Evolutionary conservation across 768 basidiomycete genomes (phyloP).

Genomic region (Leccinum arenicola): DNA sequence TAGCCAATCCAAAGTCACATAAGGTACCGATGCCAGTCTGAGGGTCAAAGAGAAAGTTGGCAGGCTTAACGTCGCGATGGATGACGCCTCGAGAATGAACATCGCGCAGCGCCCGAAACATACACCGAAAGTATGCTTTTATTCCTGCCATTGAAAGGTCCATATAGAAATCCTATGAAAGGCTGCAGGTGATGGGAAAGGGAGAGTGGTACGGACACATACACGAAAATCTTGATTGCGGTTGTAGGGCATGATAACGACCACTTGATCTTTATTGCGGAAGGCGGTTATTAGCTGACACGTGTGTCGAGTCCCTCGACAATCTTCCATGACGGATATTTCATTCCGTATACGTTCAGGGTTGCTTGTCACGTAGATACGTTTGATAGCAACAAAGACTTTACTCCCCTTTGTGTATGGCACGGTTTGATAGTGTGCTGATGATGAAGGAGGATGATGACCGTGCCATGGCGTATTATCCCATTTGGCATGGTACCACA

Average conservation of each 20-base stretch:
- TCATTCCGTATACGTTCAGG: conserved; percentile 93
- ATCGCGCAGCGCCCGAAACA: conserved; percentile 87
- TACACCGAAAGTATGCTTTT: conserved; percentile 83
- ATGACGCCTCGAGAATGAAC: conserved; percentile 85
- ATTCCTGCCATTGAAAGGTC: conserved; percentile 71
- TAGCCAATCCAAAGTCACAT: conserved; percentile 95
- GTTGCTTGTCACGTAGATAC: conserved; percentile 95
- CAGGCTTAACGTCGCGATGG: conserved; percentile 97
- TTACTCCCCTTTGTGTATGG: conserved; percentile 42
- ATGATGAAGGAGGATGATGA: conserved; percentile 56
- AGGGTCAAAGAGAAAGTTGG: conserved; percentile 94
- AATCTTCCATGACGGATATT: conserved; percentile 83
- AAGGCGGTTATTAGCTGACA: conserved; percentile 96
- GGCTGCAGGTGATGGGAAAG: conserved; percentile 7
- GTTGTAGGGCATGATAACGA: conserved; percentile 92
- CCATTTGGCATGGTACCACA: conserved; percentile 71
- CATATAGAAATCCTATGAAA: conserved; percentile 70
- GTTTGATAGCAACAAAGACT: conserved; percentile 89
- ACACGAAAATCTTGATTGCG: conserved; percentile 92
- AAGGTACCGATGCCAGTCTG: conserved; percentile 79
- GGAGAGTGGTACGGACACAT: conserved; percentile 30
- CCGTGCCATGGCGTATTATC: conserved; percentile 76
- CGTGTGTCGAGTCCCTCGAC: conserved; percentile 80
- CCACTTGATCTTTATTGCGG: conserved; percentile 85
- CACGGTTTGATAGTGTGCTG: conserved; percentile 60